Percentiles rank a stretch among this genome's conserved stretches.
Evolutionary conservation across 148 eudicot genomes (phyloP).

Genomic region (Rhododendron ferrugineum): DNA sequence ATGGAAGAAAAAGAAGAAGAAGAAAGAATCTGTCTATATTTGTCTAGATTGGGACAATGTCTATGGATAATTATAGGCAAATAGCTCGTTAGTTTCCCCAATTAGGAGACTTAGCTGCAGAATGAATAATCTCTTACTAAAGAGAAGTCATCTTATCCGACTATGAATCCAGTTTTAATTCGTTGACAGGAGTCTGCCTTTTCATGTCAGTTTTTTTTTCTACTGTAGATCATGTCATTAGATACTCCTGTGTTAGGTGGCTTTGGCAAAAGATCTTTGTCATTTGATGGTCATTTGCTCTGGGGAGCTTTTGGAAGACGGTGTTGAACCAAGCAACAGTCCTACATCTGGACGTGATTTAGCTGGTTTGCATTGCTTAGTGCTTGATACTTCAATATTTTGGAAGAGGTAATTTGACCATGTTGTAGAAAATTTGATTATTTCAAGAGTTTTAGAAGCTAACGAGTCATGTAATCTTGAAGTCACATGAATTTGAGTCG

Average conservation of each 20-base stretch:
- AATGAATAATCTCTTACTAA: not conserved
- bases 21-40: not conserved
- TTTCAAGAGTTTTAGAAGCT: not conserved
- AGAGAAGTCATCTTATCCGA: not conserved
- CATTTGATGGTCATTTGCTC: constrained; percentile 65
- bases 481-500: not conserved
- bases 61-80: not conserved
- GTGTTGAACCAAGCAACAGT: constrained; percentile 22
- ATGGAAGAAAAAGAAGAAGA: not conserved
- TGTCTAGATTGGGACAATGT: not conserved
- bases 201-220: not conserved
- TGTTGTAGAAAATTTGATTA: not conserved
- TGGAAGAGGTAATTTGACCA: constrained; percentile 56
- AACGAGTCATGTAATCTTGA: not conserved
- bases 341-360: constrained; percentile 29
- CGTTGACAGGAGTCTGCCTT: not conserved
- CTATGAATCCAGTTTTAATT: not conserved
- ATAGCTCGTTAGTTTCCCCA: not conserved
- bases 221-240: not conserved
- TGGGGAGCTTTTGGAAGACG: constrained; percentile 43
- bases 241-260: constrained; percentile 42
- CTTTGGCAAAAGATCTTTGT: constrained; percentile 85
- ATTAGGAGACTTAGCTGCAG: not conserved
- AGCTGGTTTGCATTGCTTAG: constrained; percentile 63
- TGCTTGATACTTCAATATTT: constrained; percentile 80